Conservation (phyloP, 2,329 filamentous ascomycete species). For the Hawksworthiomyces lignivorus region DNA sequence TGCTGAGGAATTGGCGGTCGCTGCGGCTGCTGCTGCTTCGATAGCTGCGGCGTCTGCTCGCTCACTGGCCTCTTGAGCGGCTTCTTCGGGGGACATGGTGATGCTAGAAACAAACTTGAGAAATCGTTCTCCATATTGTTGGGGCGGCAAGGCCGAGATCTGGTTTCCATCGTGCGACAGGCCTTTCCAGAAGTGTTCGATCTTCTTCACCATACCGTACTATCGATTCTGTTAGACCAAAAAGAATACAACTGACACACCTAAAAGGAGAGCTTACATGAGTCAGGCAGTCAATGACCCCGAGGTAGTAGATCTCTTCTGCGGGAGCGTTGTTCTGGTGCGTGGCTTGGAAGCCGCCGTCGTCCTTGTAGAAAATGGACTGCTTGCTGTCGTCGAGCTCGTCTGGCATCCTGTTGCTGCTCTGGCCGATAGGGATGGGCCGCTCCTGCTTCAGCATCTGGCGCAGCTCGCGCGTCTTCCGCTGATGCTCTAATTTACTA, state of each 20-base stretch:
- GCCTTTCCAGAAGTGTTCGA: constrained; percentile 96
- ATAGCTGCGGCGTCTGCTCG: constrained; percentile 38
- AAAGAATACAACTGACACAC: neutral
- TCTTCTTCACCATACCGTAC: constrained; percentile 91
- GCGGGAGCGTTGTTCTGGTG: constrained; percentile 79
- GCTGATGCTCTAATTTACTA: constrained; percentile 83
- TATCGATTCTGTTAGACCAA: constrained; percentile 31
- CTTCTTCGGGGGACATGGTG: constrained; percentile 85
- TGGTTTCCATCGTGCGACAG: constrained; percentile 73
- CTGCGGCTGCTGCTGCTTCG: neutral
- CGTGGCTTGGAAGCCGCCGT: constrained; percentile 87
- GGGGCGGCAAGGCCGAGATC: constrained; percentile 86
- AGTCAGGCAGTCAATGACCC: constrained; percentile 96
- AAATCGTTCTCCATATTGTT: constrained; percentile 89
- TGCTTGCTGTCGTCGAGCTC: constrained; percentile 69
- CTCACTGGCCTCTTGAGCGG: constrained; percentile 44
- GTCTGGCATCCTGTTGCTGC: constrained; percentile 78
- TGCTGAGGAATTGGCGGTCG: constrained; percentile 19
- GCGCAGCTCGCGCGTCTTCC: constrained; percentile 83
- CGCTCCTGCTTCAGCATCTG: constrained; percentile 90
- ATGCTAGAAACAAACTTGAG: constrained; percentile 84
- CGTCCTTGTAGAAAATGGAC: constrained; percentile 86
- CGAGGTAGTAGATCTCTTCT: constrained; percentile 94
- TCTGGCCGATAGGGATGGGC: constrained; percentile 85
- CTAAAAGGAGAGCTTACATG: constrained; percentile 60